Evolutionary conservation across 2,329 filamentous ascomycete genomes (phyloP).

Genomic region (Botryosphaeria dothidea): DNA sequence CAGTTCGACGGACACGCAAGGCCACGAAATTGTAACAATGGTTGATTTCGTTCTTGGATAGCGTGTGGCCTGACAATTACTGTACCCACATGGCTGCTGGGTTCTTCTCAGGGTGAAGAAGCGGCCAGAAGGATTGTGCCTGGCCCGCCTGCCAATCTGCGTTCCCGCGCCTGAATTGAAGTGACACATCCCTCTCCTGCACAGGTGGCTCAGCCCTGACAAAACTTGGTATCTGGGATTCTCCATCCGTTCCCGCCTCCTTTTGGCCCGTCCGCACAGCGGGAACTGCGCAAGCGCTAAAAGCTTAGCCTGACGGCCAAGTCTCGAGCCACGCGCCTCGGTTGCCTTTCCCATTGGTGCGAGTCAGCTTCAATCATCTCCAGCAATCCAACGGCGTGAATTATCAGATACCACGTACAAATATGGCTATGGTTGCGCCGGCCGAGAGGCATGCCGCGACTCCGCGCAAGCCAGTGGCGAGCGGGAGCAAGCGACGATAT

Average conservation of each 20-base stretch:
- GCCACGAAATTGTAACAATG: not conserved
- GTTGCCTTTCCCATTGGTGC: not conserved
- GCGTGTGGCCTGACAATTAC: not conserved
- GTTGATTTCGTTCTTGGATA: not conserved
- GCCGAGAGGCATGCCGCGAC: not conserved
- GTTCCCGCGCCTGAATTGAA: not conserved
- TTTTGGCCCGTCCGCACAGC: not conserved
- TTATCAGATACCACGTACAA: not conserved
- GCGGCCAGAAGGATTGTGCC: not conserved
- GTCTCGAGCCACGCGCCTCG: not conserved
- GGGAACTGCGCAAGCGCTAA: not conserved
- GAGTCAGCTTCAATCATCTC: not conserved
- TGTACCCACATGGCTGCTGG: not conserved
- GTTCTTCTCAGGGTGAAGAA: not conserved
- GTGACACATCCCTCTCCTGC: not conserved
- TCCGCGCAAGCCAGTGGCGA: not conserved
- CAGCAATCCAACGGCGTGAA: not conserved
- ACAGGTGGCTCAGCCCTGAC: not conserved
- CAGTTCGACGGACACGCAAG: not conserved
- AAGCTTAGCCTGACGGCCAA: not conserved
- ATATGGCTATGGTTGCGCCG: not conserved
- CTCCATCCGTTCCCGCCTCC: not conserved
- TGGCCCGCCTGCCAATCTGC: not conserved
- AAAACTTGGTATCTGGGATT: not conserved
- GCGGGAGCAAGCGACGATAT: not conserved